Base-by-base conservation (phyloP, 805 yeast species). In the Saccharomycopsis malanga region DNA sequence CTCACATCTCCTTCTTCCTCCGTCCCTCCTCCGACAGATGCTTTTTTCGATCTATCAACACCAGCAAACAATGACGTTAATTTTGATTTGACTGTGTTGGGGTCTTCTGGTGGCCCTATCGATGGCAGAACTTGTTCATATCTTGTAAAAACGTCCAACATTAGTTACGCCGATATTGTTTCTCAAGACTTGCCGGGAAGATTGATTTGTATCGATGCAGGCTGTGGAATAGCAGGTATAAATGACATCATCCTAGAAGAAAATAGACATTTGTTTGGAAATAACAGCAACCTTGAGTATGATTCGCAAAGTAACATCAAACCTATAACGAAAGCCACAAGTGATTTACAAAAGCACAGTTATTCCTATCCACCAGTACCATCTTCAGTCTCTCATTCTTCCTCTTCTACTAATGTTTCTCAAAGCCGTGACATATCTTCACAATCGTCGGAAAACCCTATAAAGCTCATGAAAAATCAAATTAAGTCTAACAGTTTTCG, bases 91-190 rank as follows among this genome's bases (percentile, higher is more conserved):
- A 77, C 83, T 1, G 74, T 82, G 22, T 64, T 84, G 52, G 96
- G 96, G 4, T 75, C 85, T 21, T 75, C 86, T 2, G 96, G 96
- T 4, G 96, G 96, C 2, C 96, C 96, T 0, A 59, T 79, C 10
- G 93, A 85, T 27, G 74, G 80, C 4, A 66, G 71, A 15, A 85
- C 83, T 3, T 86, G 91, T 53, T 71, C 86, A 2, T 74, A 79
- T 50, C 64, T 88, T 45, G 54, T 88, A 17, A 83, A 85, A 57
- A 80, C 87, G 0, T 57, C 71, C 2, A 35, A 57, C 4, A 47
- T 71, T 2, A 54, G 73, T 1, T 80, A 75, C 58, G 48, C 53
- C n/a, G 61, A 66, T 9, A 64, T 72, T 23, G 23, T 49, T n/a
- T 50, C 54, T 9, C 39, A 58, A 12, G 49, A 57, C 2, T 45